A percentile compares a stretch with the other conserved stretches of the same genome.
Evolutionary conservation across 352 stramenopile genomes (phyloP).

Genomic region (Plasmopara viticola): DNA sequence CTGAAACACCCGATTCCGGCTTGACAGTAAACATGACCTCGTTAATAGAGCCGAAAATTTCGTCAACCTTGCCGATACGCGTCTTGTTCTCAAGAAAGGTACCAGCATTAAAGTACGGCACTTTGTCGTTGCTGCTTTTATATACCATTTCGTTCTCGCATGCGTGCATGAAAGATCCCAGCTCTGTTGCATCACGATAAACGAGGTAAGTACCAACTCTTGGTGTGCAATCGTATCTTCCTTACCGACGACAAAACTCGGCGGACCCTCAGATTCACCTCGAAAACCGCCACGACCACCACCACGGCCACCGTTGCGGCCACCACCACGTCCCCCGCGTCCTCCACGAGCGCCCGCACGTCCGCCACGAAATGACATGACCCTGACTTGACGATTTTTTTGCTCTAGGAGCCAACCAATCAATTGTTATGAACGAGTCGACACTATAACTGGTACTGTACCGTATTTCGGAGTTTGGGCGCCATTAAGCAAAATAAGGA

Average conservation of each 20-base stretch:
- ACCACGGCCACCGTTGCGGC: slow-evolving; percentile 22
- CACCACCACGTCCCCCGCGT: slow-evolving; percentile 43
- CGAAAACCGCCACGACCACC: slow-evolving; percentile 36
- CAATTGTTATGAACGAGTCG: too few species aligned
- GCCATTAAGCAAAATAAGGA: too few species aligned
- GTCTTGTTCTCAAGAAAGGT: slow-evolving; percentile 99
- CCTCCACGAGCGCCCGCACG: slow-evolving; percentile 43
- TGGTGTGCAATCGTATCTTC: slow-evolving; percentile 2
- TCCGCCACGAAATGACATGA: slow-evolving; percentile 56
- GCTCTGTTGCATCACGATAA: slow-evolving; percentile 55
- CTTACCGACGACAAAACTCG: slow-evolving; percentile 64
- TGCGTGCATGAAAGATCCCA: slow-evolving; percentile 94
- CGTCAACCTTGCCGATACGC: slow-evolving; percentile 98
- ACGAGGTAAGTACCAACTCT: neutral
- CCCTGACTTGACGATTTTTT: too few species aligned
- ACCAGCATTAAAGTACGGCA: slow-evolving; percentile 99
- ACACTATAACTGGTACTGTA: too few species aligned
- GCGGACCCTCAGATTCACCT: slow-evolving; percentile 54
- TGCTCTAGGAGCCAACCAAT: too few species aligned
- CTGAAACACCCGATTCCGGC: slow-evolving; percentile 91
- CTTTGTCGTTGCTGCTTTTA: slow-evolving; percentile 93
- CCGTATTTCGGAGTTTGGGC: too few species aligned
- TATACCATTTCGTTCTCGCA: slow-evolving; percentile 98
- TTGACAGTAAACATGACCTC: slow-evolving; percentile 97
- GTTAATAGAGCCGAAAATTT: slow-evolving; percentile 97